Evolutionary conservation across 352 stramenopile genomes (phyloP).

Genomic region (Globisporangium splendens): DNA sequence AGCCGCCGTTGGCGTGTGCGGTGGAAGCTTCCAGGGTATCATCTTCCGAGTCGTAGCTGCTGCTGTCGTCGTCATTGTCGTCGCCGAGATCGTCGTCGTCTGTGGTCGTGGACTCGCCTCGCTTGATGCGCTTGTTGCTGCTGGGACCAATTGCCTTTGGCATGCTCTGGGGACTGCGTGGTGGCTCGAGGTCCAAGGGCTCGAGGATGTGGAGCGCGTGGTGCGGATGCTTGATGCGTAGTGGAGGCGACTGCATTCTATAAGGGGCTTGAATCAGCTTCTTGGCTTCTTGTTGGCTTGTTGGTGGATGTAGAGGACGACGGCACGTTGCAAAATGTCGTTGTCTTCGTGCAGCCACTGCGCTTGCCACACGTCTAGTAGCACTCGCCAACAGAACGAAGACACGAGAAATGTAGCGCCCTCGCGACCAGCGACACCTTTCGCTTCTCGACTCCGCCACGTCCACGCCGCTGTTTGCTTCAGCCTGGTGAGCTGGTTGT

Average conservation of each 20-base stretch:
- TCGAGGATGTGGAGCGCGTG: background rate
- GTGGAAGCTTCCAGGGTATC: background rate
- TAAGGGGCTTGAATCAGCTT: too few species aligned
- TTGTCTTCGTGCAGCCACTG: too few species aligned
- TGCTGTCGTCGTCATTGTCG: constrained; percentile 9
- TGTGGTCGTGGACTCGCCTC: constrained; percentile 8
- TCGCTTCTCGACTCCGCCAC: too few species aligned
- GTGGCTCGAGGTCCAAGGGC: background rate
- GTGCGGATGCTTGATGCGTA: background rate
- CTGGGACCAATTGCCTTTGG: background rate
- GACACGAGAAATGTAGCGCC: too few species aligned
- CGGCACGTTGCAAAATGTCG: too few species aligned
- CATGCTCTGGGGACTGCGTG: background rate
- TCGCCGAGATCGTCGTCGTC: constrained; percentile 11
- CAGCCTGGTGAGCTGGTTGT: too few species aligned
- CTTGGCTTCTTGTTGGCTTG: too few species aligned
- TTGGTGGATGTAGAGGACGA: too few species aligned
- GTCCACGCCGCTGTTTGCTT: too few species aligned
- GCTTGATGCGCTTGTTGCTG: constrained; percentile 5
- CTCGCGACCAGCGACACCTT: too few species aligned
- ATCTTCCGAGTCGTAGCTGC: constrained; percentile 2
- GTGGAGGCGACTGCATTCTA: background rate
- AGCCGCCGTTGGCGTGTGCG: background rate
- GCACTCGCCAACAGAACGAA: too few species aligned
- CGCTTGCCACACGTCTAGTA: too few species aligned